Evolutionary conservation across 768 basidiomycete species (phyloP), one percentile per base, ranked within the genome.

Genomic region (Gyrodon lividus): DNA sequence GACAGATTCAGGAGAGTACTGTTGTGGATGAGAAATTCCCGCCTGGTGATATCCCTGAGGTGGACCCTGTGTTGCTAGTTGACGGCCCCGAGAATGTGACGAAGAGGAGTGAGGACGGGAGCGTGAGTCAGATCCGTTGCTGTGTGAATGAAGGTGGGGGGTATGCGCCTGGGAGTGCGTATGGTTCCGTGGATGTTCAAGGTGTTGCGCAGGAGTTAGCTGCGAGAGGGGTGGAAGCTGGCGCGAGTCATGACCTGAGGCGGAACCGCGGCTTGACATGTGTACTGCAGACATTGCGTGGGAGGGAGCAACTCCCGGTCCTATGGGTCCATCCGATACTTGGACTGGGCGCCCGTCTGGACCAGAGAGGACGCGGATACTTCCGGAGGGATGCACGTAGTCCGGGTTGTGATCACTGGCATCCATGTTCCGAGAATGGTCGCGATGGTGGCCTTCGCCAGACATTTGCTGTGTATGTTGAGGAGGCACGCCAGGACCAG

Each of bases 311-410:
- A 69, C 61, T 17, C 62, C 73, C 38, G 74, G 73, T n/a, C 72
- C 76, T 43, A 75, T 69, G 19, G 77, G 69, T n/a, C 72, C 69
- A 54, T 85, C 82, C 46, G 81, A 72, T 23, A 71, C 70, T 43
- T 76, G 75, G 8, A 76, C 70, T 14, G 77, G 71, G 45, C 79
- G 77, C 41, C 74, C 76, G 55, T 85, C 82, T 39, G 75, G 68
- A 0, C 71, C 76, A 26, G 75, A 68, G 17, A 75, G 57, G 26
- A 77, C 66, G 56, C 81, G 76, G 50, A 77, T 67, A 51, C 74
- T 74, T 35, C 76, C 74, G 55, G 79, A 76, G 31, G 74, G 64
- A 50, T 76, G 77, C 54, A 70, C 57, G 59, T 84, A 82, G 45
- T 85, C 82, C 30, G 70, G 58, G 44, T 70, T 67, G 54, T 75